Conservation (phyloP, 768 basidiomycete species). For the Porpolomopsis calyptriformis region DNA sequence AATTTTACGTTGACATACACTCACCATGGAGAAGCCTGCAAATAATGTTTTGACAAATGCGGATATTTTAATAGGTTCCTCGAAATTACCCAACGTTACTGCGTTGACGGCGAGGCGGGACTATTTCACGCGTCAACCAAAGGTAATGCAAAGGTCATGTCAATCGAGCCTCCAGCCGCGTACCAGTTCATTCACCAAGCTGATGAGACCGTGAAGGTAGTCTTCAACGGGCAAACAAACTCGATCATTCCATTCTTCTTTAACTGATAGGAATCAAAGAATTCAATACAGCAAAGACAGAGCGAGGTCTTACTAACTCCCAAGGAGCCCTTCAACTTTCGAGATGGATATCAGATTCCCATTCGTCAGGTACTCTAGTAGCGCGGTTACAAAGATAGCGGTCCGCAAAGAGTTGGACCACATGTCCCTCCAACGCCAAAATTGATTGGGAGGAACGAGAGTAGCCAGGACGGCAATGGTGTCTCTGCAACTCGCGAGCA, state of each 20-base stretch:
- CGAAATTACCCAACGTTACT: slow-evolving; percentile 74
- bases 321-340: slow-evolving; percentile 43
- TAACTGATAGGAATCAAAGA: slow-evolving; percentile 34
- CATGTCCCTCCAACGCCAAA: slow-evolving; percentile 81
- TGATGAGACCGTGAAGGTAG: slow-evolving; percentile 73
- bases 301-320: slow-evolving; percentile 40
- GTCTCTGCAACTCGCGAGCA: slow-evolving; percentile 44
- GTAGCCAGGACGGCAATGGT: slow-evolving; percentile 40
- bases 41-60: slow-evolving; percentile 73
- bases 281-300: background rate
- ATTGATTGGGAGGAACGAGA: slow-evolving; percentile 58
- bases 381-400: slow-evolving; percentile 53
- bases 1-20: slow-evolving; percentile 3
- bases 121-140: slow-evolving; percentile 35
- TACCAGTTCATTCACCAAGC: slow-evolving; percentile 71
- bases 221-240: slow-evolving; percentile 61
- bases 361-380: slow-evolving; percentile 53
- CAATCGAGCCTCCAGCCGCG: slow-evolving; percentile 14
- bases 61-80: slow-evolving; percentile 69
- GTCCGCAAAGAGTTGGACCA: slow-evolving; percentile 64
- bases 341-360: slow-evolving; percentile 50
- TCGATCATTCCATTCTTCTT: slow-evolving; percentile 58
- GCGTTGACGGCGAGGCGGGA: slow-evolving; percentile 71
- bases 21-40: slow-evolving; percentile 75
- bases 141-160: too few species aligned